Conservation (phyloP, 257 asterid species). For the Solanum virginianum region DNA sequence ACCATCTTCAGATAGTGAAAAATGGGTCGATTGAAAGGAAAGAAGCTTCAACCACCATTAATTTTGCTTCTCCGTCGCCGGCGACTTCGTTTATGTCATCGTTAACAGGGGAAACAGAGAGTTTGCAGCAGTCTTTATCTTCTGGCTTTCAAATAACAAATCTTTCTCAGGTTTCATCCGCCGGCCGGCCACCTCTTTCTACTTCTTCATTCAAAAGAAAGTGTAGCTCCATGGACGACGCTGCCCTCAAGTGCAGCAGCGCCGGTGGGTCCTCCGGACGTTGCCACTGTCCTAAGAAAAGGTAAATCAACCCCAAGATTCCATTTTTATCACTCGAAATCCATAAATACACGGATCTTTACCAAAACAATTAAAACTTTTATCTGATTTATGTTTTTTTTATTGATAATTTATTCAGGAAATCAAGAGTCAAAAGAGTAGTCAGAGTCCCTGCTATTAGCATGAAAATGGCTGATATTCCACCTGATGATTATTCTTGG, state of each 20-base stretch:
- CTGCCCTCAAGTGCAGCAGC: slow-evolving; percentile 31
- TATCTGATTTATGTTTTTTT: background rate
- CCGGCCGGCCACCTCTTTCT: slow-evolving; percentile 45
- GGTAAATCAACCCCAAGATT: slow-evolving; percentile 17
- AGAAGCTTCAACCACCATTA: slow-evolving; percentile 63
- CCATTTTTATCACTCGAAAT: background rate
- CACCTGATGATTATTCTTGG: slow-evolving; percentile 78
- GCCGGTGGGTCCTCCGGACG: slow-evolving; percentile 51
- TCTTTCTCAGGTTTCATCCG: slow-evolving; percentile 59
- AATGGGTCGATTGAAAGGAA: slow-evolving; percentile 36
- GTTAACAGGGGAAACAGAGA: slow-evolving; percentile 66
- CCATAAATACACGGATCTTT: background rate
- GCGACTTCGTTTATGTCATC: slow-evolving; percentile 52
- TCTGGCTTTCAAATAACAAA: slow-evolving; percentile 82
- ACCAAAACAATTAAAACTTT: background rate
- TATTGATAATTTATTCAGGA: slow-evolving; percentile 15
- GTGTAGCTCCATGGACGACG: slow-evolving; percentile 52
- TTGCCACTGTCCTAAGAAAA: slow-evolving; percentile 75
- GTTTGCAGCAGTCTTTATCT: slow-evolving; percentile 51
- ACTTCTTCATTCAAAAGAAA: slow-evolving; percentile 55
- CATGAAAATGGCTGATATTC: slow-evolving; percentile 73
- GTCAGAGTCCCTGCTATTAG: slow-evolving; percentile 57
- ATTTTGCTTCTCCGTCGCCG: slow-evolving; percentile 26
- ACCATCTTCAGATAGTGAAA: slow-evolving; percentile 36
- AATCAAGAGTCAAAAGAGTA: slow-evolving; percentile 43